phyloP scores from a whole-genome alignment of 2,329 filamentous ascomycete species.

The Colletotrichum tropicale region DNA sequence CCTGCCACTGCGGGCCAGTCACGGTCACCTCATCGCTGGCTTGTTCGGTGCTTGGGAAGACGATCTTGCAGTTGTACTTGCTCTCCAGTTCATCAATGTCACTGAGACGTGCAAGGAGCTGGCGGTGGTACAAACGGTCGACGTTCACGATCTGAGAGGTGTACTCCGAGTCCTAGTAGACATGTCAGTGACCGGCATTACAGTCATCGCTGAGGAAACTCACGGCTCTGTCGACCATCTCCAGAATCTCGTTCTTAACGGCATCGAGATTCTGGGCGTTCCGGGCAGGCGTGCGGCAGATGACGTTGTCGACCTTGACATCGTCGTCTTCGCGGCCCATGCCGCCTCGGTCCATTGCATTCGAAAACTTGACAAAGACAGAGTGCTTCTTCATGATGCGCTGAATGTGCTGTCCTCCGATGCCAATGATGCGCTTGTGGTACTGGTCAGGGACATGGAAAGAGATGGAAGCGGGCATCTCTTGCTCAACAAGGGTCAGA shows the following conservation, averaged over 20 bases:
- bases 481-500: constrained; percentile 91
- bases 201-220: constrained; percentile 37
- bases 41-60: constrained; percentile 96
- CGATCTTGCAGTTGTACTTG: constrained; percentile 99
- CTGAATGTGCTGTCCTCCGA: constrained; percentile 97
- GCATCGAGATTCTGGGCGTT: constrained; percentile 97
- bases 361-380: constrained; percentile 99
- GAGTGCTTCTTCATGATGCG: constrained; percentile 99
- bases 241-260: constrained; percentile 98
- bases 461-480: constrained; percentile 98
- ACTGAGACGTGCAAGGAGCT: constrained; percentile 84
- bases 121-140: constrained; percentile 93
- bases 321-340: constrained; percentile 97
- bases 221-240: constrained; percentile 96
- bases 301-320: constrained; percentile 98
- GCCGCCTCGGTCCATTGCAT: constrained; percentile 94
- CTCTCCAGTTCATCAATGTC: constrained; percentile 96
- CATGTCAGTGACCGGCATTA: not conserved
- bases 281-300: constrained; percentile 94
- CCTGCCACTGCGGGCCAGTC: constrained; percentile 96
- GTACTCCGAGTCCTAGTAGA: constrained; percentile 83
- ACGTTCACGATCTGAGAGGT: constrained; percentile 93
- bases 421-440: constrained; percentile 98
- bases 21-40: constrained; percentile 96
- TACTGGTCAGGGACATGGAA: constrained; percentile 99